Evolutionary conservation across 2,329 filamentous ascomycete genomes (phyloP), one percentile per base, ranked within the genome.

Genomic region (Simplicillium aogashimaense): DNA sequence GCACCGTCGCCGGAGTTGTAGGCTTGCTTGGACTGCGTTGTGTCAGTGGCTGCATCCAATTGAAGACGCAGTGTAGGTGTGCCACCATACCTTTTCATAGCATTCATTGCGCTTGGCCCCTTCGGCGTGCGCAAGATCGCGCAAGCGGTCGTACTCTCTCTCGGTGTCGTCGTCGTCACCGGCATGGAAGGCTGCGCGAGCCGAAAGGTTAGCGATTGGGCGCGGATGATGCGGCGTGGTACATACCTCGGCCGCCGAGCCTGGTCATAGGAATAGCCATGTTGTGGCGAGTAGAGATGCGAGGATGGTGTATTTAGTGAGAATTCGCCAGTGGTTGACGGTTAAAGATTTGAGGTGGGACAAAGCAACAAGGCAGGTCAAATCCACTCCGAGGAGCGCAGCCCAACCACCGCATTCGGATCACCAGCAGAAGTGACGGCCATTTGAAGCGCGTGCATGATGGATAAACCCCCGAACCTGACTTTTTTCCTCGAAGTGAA

Each of bases 81-180:
- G 20, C 20, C 20, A 25, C n/a, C 20, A 25, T 67, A 86, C 82
- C 54, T 72, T 70, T 47, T 86, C 77, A 55, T 88, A 89, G 66
- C 85, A 94, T 39, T 75, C 72, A 47, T 77, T 77, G 50, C 86
- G 83, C 66, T 92, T 86, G 38, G 72, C 67, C 43, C 83, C 86
- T 69, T 95, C 89, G 53, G 79, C 72, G 47, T 86, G 80, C 14
- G 90, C 92, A 14, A 89, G 73, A 50, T 83, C 81, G 54, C 92
- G 86, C 35, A 97, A 75, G 40, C 86, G 84, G 59, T 97, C 89
- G 63, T 97, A 97, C 66, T 97, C 89, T 50, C 73, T 78, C 68
- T 97, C 89, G 41, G 78, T 70, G 43, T 81, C 73, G 50, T 67
- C 67, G 55, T 76, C 77, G 50, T 80, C 70, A 43, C 72, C 72